A percentile compares a stretch with the other conserved stretches of the same genome.
Conservation (phyloP, 116 monocot genomes). For the Dioscorea cayenensis region DNA sequence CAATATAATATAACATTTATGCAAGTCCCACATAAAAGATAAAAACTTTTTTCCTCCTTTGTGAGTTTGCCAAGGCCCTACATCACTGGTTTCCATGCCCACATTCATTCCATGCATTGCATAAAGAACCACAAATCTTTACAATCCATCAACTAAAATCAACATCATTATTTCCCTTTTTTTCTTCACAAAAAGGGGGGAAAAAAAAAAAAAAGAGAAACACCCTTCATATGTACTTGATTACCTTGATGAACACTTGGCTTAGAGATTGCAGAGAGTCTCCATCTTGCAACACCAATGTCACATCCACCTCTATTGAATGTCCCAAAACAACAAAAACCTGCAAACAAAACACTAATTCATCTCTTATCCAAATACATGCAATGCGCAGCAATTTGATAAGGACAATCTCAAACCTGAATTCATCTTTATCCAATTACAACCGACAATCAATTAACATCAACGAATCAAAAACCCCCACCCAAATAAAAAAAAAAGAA, state of each 20-base stretch:
- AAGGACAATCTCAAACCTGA: too few relatives aligned
- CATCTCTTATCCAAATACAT: too few relatives aligned
- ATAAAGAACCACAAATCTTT: too few relatives aligned
- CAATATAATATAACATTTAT: background rate
- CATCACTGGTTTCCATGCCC: background rate
- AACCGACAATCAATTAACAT: too few relatives aligned
- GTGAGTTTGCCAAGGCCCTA: background rate
- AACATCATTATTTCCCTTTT: too few relatives aligned
- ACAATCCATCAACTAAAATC: too few relatives aligned
- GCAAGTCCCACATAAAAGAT: background rate
- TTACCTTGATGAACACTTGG: constrained; percentile 5
- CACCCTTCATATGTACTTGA: too few relatives aligned
- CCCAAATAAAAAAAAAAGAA: too few relatives aligned
- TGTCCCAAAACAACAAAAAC: background rate
- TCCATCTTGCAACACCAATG: background rate
- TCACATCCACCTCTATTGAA: background rate
- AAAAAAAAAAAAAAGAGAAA: too few relatives aligned
- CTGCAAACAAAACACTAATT: background rate
- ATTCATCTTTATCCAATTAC: too few relatives aligned
- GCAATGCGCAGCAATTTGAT: too few relatives aligned
- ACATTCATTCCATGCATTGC: background rate
- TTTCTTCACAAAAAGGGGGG: too few relatives aligned
- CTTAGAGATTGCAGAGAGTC: constrained; percentile 3
- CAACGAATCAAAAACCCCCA: background rate
- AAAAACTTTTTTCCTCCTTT: background rate